Conservation (phyloP, 2,329 filamentous ascomycete species). For the Botrytis pseudocinerea region DNA sequence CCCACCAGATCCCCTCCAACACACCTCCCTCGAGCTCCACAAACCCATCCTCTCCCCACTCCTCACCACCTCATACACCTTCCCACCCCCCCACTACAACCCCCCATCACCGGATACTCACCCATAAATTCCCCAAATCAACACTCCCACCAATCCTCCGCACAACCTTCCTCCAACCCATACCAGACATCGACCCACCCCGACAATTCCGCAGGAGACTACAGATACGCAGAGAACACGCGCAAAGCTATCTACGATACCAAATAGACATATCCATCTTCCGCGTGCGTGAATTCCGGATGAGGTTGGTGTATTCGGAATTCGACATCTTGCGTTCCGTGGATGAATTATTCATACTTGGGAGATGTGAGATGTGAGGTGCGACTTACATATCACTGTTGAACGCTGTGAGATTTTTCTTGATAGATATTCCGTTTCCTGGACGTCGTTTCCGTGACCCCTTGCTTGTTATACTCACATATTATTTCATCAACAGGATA, state of each 20-base stretch:
- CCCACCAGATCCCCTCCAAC: not conserved
- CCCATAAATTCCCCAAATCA: not conserved
- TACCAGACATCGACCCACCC: not conserved
- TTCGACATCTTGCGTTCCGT: not conserved
- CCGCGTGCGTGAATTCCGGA: not conserved
- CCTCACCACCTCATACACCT: not conserved
- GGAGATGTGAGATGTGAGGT: not conserved
- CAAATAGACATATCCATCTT: not conserved
- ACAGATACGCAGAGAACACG: not conserved
- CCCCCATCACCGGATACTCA: not conserved
- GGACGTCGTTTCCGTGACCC: fast-evolving
- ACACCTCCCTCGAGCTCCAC: not conserved
- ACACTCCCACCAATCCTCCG: not conserved
- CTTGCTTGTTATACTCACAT: not conserved
- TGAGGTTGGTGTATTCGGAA: not conserved
- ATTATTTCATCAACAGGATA: not conserved
- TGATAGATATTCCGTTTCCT: not conserved
- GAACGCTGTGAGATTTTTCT: not conserved
- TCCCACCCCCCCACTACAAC: not conserved
- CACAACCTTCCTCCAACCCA: not conserved
- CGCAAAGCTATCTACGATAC: not conserved
- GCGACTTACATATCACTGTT: no score
- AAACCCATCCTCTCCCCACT: not conserved
- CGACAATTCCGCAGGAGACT: not conserved
- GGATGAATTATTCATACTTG: not conserved